Evolutionary conservation across 1,284 basidiomycete species (phyloP), one percentile per base, ranked within the genome.

Genomic region (Porphyrellus sp.): DNA sequence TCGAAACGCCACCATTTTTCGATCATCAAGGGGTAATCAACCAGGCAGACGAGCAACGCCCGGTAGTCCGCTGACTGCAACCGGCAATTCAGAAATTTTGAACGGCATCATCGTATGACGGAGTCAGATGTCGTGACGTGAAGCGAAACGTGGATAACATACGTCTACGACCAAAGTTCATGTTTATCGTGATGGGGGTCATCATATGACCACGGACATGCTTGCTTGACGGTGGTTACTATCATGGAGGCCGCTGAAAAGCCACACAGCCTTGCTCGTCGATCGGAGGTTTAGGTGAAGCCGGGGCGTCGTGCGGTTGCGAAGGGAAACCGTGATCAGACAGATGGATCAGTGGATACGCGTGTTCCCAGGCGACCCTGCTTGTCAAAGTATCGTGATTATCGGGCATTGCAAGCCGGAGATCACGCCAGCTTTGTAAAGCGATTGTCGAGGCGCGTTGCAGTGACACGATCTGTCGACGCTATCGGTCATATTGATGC

Each of bases 401-500:
- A 13, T 42, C 39, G 44, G 24, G 23, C 28, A 18, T 23, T 24
- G 34, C 18, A n/a, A n/a, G n/a, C n/a, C n/a, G n/a, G 24, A 39
- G 50, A 47, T 58, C 33, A 11, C 15, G 28, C 16, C 21, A 5
- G 12, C 24, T 3, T 21, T 40, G 28, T 27, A 16, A 40, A 7
- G 18, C 9, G 35, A 48, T 35, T 25, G 6, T 34, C 40, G 5
- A 15, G 20, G 34, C 8, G 31, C 3, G 18, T 18, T 12, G 20
- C n/a, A 25, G 28, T 55, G 56, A 51, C 45, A 40, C 38, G 57
- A 60, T 60, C 46, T 39, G 46, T 41, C 46, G 38, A 40, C 38
- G 23, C 18, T 28, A 44, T 46, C 18, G 45, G 61, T 56, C 57
- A 28, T 7, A 47, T 61, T 46, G 20, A 40, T 35, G 15, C 18